These are phyloP conservation scores for Citrus mangshanensis DNA, from an alignment of 345 rosid species.

Conservation along the genomic window DNA sequence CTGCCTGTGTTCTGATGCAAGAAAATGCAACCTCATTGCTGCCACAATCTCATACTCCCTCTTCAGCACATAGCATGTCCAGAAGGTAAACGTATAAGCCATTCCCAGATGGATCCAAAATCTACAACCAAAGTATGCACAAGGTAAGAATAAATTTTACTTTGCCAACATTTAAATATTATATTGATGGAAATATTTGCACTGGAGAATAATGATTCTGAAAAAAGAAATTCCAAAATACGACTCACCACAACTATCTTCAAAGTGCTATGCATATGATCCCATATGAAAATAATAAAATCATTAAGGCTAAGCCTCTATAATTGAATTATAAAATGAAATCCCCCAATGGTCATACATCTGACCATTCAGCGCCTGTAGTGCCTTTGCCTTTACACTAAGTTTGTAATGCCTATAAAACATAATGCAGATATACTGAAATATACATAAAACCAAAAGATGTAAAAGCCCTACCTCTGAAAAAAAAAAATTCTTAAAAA, in stretches of 20 bases:
- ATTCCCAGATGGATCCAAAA: conserved; percentile 88
- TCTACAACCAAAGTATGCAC: conserved; percentile 34
- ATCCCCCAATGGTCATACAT: neutral
- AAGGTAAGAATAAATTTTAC: neutral
- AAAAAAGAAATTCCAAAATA: neutral
- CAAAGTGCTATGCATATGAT: neutral
- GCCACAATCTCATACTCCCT: conserved; percentile 74
- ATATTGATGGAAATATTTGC: neutral
- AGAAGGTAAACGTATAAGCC: conserved; percentile 85
- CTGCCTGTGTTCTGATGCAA: conserved; percentile 68
- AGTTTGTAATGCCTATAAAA: no score
- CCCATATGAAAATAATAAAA: neutral
- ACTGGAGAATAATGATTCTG: neutral
- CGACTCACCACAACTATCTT: neutral
- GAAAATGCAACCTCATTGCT: conserved; percentile 82
- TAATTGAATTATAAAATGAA: no score
- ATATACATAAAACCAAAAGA: neutral
- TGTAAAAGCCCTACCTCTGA: neutral
- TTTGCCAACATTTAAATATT: neutral
- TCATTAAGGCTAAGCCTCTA: neutral
- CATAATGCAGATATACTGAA: neutral
- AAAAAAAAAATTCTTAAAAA: neutral
- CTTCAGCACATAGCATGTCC: conserved; percentile 88
- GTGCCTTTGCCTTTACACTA: neutral
- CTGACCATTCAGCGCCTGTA: neutral